These are phyloP conservation scores for Coemansia javaensis DNA, from an alignment of 192 early-diverging fungal genomes.

Conservation along the genomic window DNA sequence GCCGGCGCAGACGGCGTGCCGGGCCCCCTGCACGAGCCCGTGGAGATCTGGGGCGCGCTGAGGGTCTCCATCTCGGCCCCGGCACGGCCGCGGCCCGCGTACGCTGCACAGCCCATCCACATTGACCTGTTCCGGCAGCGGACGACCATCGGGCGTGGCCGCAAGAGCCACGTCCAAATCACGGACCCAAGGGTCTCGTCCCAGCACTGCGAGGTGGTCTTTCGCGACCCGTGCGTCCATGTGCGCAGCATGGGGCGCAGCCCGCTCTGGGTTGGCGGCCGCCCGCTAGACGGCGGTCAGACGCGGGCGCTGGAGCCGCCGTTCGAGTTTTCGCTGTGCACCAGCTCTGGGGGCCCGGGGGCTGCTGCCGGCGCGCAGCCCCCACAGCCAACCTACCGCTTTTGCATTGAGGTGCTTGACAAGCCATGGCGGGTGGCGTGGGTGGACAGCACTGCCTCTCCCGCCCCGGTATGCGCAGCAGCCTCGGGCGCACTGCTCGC, in stretches of 20 bases:
- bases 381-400: constrained; percentile 6
- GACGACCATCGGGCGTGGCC: constrained; percentile 30
- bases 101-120: neutral
- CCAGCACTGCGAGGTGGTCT: constrained; percentile 27
- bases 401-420: constrained; percentile 14
- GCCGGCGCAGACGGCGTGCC: constrained; percentile 22
- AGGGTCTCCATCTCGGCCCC: neutral
- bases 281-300: constrained; percentile 3
- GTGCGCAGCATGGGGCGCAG: constrained; percentile 28
- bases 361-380: neutral
- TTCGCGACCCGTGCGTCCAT: constrained; percentile 7
- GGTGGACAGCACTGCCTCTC: constrained; percentile 1
- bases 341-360: too few species aligned
- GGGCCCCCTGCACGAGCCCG: constrained; percentile 14
- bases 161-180: constrained; percentile 36
- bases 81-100: neutral
- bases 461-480: too few species aligned
- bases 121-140: constrained; percentile 23
- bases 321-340: constrained; percentile 16
- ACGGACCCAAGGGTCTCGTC: constrained; percentile 28
- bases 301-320: constrained; percentile 11
- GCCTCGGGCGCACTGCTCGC: neutral
- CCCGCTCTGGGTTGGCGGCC: constrained; percentile 17
- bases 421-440: constrained; percentile 43
- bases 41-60: constrained; percentile 33